Base-by-base conservation (phyloP, 192 early-diverging fungal genomes). In the Phycomyces blakesleeanus region DNA sequence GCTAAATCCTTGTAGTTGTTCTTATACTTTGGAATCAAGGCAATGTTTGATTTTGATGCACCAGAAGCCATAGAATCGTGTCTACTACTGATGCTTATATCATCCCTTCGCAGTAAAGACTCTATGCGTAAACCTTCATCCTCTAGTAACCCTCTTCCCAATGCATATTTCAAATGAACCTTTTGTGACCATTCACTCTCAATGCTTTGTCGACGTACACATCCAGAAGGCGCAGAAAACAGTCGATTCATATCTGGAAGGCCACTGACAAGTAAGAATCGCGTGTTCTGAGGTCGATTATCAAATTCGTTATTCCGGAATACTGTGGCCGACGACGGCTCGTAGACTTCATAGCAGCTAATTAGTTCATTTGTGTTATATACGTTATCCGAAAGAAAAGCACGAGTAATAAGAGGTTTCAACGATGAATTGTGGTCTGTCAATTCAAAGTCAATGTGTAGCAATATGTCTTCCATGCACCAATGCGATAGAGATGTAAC, bases 381-480 rank as follows among this genome's bases (percentile, higher is more conserved):
- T 11, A 63, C n/a, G 14, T 54, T 38, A 12, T 57, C 68, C 8
- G 64, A 44, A 18, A 69, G 42, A 34, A 66, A 67, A 5, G 75
- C 74, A 16, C 75, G 65, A 40, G 76, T 64, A 55, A 82, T 51
- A 12, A 79, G 56, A 5, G 83, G 83, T 37, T 67, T 72, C 47
- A 81, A 75, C 4, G 63, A 55, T 6, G 61, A 51, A 29, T 80
- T 61, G 6, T 77, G 63, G 18, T 79, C 81, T 0, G 69, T 69
- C 29, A 85, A 50, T 39, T 79, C 76, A 22, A 63, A 67, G 21
- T 76, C 69, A 16, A 85, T 59, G 47, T 81, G 78, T 22, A 60
- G 54, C 21, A 85, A 44, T 27, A 81, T 69, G 41, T 80, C 76
- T 24, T 80, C 75, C 62, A 82, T 77, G 51, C 76, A 77, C 81